Conservation (phyloP, 257 asterid genomes). For the Anisodus tanguticus region DNA sequence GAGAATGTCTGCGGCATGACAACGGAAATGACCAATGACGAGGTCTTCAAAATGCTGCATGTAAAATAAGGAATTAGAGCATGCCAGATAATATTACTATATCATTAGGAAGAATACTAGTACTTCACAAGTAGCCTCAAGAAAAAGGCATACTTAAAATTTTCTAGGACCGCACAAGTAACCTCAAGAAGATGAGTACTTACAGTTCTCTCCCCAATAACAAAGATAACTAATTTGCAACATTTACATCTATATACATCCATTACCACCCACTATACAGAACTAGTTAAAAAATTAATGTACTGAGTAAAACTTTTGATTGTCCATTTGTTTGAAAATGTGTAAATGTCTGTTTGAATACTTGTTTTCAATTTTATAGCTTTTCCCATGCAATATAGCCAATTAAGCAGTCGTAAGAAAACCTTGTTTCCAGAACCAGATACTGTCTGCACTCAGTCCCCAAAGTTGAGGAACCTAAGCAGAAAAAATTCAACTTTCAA, state of each 20-base stretch:
- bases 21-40: slow-evolving; percentile 54
- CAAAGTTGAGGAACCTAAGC: slow-evolving; percentile 19
- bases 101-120: not conserved
- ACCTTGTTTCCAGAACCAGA: not conserved
- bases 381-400: not conserved
- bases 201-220: not conserved
- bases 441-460: not conserved
- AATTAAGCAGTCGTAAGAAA: not conserved
- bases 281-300: not conserved
- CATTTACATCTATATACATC: not conserved
- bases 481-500: not conserved
- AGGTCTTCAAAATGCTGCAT: slow-evolving; percentile 59
- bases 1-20: slow-evolving; percentile 47
- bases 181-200: not conserved
- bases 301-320: not conserved
- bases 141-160: not conserved
- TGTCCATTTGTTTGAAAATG: slow-evolving; percentile 11
- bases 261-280: not conserved
- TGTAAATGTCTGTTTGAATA: not conserved
- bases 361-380: not conserved
- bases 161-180: not conserved
- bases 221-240: not conserved
- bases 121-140: not conserved
- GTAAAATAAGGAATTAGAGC: slow-evolving; percentile 3
- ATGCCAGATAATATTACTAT: not conserved